Conservation (phyloP, 768 basidiomycete species). For the Leccinum rimulosum region DNA sequence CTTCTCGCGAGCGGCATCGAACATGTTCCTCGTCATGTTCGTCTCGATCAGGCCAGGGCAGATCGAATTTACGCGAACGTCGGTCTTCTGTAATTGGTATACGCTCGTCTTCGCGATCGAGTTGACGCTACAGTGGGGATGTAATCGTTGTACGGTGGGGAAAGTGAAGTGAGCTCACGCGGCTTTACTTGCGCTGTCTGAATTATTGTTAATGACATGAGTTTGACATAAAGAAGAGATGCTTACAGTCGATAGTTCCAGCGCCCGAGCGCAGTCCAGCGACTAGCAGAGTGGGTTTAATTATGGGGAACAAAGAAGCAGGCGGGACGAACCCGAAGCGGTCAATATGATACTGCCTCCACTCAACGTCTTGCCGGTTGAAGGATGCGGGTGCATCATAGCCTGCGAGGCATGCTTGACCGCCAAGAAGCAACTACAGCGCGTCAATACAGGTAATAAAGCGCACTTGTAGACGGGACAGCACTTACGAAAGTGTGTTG, state of each 20-base stretch:
- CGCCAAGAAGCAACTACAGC: constrained; percentile 78
- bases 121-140: constrained; percentile 61
- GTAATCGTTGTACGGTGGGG: neutral
- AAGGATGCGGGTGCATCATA: constrained; percentile 67
- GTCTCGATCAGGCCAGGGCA: constrained; percentile 95
- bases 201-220: constrained; percentile 16
- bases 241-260: constrained; percentile 77
- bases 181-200: constrained; percentile 91
- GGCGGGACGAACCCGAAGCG: constrained; percentile 61
- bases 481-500: constrained; percentile 60
- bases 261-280: constrained; percentile 84
- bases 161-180: constrained; percentile 53
- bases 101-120: constrained; percentile 81
- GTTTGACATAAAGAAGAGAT: neutral
- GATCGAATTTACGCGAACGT: constrained; percentile 86
- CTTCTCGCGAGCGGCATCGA: constrained; percentile 71
- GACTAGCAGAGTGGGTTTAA: constrained; percentile 45
- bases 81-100: constrained; percentile 75
- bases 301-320: neutral
- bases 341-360: constrained; percentile 87
- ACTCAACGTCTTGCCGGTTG: constrained; percentile 63
- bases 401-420: constrained; percentile 82
- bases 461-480: constrained; percentile 1
- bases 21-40: constrained; percentile 80
- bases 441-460: constrained; percentile 1